Base-by-base conservation (phyloP, 1,139 yeast genomes). In the Pichia sp. region DNA sequence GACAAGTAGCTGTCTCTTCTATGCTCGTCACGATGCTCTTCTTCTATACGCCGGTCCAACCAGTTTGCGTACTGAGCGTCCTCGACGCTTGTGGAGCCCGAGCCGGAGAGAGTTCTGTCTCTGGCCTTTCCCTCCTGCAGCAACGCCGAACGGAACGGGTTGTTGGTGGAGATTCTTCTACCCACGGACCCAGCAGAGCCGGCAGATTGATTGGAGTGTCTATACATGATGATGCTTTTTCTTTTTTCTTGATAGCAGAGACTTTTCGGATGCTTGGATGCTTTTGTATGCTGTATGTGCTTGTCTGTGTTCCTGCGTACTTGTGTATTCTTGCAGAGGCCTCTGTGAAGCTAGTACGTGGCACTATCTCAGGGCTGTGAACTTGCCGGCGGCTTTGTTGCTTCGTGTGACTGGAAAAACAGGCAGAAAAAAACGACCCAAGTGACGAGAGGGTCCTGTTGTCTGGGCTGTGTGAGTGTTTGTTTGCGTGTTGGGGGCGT, bases 101-200 rank as follows among this genome's bases (percentile, higher is more conserved):
- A 50, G 30, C 23, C 54, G 42, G 31, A 40, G 40, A 13, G 54
- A 7, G 34, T 8, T 30, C 38, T 44, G n/a, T 47, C 49, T 29
- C 47, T 51, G n/a, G 49, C 48, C 32, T 64, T 56, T 46, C 65
- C 69, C 43, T 67, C 70, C 49, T 65, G 67, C 4, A 67, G 47
- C 13, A 67, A 52, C 2, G 68, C 70, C 3, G 67, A 57, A 44
- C 71, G 62, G 52, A 68, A 68, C n/a, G 71, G 71, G 46, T 68
- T 68, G 54, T 67, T 68, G 2, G 64, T 51, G 5, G 70, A 67
- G 8, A 68, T 57, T 50, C 70, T 59, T 54, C 64, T 64, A 1
- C 64, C 62, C 1, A 29, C 42, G 8, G 71, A 68, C 1, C 68
- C 68, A 0, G 67, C 60, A 4, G 70, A 67, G 1, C 66, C 57